Evolutionary conservation across 1,284 basidiomycete species (phyloP).

Genomic region (Microbotryum violaceum): DNA sequence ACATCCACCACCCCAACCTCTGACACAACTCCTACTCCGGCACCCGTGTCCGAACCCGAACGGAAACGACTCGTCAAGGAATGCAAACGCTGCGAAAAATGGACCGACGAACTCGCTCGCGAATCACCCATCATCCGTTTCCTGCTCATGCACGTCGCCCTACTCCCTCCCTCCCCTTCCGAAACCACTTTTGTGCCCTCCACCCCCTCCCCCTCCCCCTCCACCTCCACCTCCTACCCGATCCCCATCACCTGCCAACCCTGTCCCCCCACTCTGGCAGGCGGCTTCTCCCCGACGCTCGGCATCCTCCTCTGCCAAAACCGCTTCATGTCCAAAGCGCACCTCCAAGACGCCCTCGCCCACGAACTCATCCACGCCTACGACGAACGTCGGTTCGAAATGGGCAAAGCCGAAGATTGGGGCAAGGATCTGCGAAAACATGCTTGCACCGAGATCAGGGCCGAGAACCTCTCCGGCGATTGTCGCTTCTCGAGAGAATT

Average conservation of each 20-base stretch:
- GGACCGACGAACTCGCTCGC: slow-evolving; percentile 45
- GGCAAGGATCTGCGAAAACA: slow-evolving; percentile 72
- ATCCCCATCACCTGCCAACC: slow-evolving; percentile 72
- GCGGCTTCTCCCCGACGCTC: slow-evolving; percentile 70
- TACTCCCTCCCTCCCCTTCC: slow-evolving; percentile 54
- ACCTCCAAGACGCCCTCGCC: slow-evolving; percentile 85
- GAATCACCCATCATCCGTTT: slow-evolving; percentile 76
- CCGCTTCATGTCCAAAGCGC: slow-evolving; percentile 66
- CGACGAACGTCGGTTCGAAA: slow-evolving; percentile 84
- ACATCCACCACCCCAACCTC: not conserved
- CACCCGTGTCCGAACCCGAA: slow-evolving; percentile 3
- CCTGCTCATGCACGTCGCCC: slow-evolving; percentile 72
- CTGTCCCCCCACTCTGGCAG: slow-evolving; percentile 63
- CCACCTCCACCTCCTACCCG: slow-evolving; percentile 35
- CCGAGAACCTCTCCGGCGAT: slow-evolving; percentile 86
- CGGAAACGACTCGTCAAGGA: slow-evolving; percentile 15
- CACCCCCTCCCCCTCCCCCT: slow-evolving; percentile 51
- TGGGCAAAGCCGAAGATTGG: slow-evolving; percentile 61
- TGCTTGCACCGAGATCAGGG: slow-evolving; percentile 95
- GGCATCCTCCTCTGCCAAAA: slow-evolving; percentile 80
- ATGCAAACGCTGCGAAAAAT: slow-evolving; percentile 47
- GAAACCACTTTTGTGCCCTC: slow-evolving; percentile 1
- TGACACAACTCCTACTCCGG: not conserved
- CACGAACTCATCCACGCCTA: slow-evolving; percentile 97
- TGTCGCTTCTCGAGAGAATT: slow-evolving; percentile 77